Percentiles rank a stretch among this genome's conserved stretches.
Evolutionary conservation across 2,329 filamentous ascomycete genomes (phyloP).

Genomic region (Biscogniauxia marginata): DNA sequence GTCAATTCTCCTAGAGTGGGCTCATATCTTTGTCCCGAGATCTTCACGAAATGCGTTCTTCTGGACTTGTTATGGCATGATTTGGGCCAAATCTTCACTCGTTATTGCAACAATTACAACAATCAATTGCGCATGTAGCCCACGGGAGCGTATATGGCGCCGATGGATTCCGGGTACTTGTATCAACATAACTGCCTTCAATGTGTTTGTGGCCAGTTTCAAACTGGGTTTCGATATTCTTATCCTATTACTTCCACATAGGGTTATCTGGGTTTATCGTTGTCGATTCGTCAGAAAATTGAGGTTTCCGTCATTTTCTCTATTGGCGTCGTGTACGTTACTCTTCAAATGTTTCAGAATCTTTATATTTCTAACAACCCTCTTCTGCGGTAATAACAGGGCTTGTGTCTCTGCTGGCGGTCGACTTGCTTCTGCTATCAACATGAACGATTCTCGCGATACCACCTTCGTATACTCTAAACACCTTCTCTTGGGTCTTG

Average conservation of each 20-base stretch:
- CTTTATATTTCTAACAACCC: no score
- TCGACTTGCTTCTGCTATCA: constrained; percentile 5
- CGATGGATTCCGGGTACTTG: constrained; percentile 13
- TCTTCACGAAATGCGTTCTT: constrained; percentile 14
- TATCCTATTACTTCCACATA: constrained; percentile 45
- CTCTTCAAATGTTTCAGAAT: no score
- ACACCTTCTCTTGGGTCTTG: constrained; percentile 6
- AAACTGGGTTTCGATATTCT: constrained; percentile 40
- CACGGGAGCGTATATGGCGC: constrained; percentile 15
- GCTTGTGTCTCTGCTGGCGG: constrained; percentile 8
- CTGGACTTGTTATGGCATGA: constrained; percentile 12
- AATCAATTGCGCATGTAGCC: constrained; percentile 11
- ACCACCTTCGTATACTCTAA: constrained; percentile 5
- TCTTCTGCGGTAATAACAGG: background rate
- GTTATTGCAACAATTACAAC: constrained; percentile 11
- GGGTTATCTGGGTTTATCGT: constrained; percentile 48
- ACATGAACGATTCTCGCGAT: constrained; percentile 1
- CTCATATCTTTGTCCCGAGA: constrained; percentile 14
- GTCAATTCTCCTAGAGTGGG: constrained; percentile 21
- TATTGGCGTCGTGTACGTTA: constrained; percentile 18
- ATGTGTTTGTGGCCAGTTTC: constrained; percentile 9
- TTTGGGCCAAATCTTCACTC: constrained; percentile 4
- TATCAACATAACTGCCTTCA: constrained; percentile 9
- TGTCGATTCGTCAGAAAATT: constrained; percentile 36
- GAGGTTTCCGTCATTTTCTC: constrained; percentile 22